A percentile compares a stretch with the other conserved stretches of the same genome.
These are phyloP conservation scores for Candida schatavii DNA, from an alignment of 805 yeast species.

Conservation along the genomic window DNA sequence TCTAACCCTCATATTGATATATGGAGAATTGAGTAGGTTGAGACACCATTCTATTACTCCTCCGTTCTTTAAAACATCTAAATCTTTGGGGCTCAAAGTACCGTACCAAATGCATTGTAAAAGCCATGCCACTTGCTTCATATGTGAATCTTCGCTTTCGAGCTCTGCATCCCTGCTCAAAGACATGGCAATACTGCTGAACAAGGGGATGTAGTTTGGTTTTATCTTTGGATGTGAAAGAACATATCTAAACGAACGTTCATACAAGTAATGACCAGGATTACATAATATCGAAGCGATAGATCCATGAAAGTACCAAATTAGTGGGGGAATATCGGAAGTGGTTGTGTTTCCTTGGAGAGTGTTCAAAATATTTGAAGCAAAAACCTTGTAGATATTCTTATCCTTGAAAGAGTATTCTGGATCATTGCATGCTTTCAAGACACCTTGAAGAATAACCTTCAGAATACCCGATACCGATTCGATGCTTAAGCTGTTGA, in stretches of 20 bases:
- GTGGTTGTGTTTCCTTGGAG: conserved; percentile 14
- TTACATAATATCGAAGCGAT: conserved; percentile 56
- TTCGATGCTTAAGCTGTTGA: conserved; percentile 23
- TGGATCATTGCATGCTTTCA: conserved; percentile 38
- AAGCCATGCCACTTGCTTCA: conserved; percentile 67
- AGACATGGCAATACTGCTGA: conserved; percentile 30
- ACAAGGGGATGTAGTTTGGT: conserved; percentile 45
- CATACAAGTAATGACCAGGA: conserved; percentile 76
- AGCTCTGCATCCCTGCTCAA: conserved; percentile 19
- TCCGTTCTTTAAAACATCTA: conserved; percentile 47
- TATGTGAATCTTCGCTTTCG: conserved; percentile 48
- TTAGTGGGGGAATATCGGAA: conserved; percentile 40
- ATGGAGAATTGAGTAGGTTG: conserved; percentile 54
- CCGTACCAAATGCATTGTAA: conserved; percentile 1
- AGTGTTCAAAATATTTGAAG: conserved; percentile 46
- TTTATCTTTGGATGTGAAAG: conserved; percentile 50
- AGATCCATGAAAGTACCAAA: conserved; percentile 55
- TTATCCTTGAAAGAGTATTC: conserved; percentile 51
- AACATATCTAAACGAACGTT: conserved; percentile 64
- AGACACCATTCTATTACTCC: conserved; percentile 69
- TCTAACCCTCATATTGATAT: conserved; percentile 37
- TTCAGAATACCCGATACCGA: conserved; percentile 34
- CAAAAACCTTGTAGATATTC: conserved; percentile 49
- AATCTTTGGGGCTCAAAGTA: conserved; percentile 42
- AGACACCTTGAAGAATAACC: conserved; percentile 43